These are phyloP conservation scores for Chalciporus piperatus DNA, from an alignment of 768 basidiomycete genomes.

Conservation along the genomic window DNA sequence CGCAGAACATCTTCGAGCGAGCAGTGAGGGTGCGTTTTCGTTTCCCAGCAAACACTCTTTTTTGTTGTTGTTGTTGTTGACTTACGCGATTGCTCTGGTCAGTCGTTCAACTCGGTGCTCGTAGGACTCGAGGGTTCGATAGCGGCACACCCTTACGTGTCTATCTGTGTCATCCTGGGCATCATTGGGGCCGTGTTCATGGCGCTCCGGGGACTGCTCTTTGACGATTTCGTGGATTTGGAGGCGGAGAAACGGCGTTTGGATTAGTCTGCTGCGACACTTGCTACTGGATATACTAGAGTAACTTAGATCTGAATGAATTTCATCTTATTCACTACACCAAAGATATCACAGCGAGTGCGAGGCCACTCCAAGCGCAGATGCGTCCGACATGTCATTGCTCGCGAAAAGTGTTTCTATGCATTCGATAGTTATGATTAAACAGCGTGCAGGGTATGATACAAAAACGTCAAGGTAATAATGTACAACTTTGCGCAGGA, in stretches of 20 bases:
- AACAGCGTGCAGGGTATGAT: too few species aligned
- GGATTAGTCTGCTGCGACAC: conserved; percentile 15
- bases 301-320: neutral
- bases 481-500: conserved; percentile 10
- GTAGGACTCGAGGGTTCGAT: conserved; percentile 7
- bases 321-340: neutral
- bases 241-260: conserved; percentile 17
- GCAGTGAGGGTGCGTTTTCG: conserved; percentile 51
- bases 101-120: conserved; percentile 20
- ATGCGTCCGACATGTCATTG: too few species aligned
- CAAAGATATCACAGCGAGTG: too few species aligned
- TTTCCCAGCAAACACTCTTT: neutral
- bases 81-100: neutral
- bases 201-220: conserved; percentile 13
- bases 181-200: conserved; percentile 8
- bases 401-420: too few species aligned
- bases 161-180: conserved; percentile 1
- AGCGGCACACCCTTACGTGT: conserved; percentile 21
- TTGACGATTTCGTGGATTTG: conserved; percentile 16
- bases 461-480: neutral
- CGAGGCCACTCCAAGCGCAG: too few species aligned
- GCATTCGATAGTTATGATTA: too few species aligned
- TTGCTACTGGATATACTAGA: neutral
- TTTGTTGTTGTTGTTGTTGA: too few species aligned
- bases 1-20: conserved; percentile 70